These are phyloP conservation scores for Phytophthora megakarya DNA, from an alignment of 352 stramenopile genomes.

Conservation along the genomic window DNA sequence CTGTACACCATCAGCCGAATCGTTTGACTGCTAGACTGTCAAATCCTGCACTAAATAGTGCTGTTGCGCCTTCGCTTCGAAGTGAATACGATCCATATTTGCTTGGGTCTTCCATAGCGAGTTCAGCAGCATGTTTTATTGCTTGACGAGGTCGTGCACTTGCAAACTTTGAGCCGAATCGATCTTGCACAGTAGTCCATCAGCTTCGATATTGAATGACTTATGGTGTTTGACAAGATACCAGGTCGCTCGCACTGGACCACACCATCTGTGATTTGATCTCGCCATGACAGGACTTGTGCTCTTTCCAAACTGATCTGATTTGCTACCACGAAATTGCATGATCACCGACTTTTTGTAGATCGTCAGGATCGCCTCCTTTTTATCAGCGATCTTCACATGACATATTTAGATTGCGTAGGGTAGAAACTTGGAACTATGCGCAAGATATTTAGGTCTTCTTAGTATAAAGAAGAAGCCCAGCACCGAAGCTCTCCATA, in stretches of 20 bases:
- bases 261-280: neutral
- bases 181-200: neutral
- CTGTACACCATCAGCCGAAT: no score
- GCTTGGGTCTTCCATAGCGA: no score
- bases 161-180: neutral
- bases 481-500: constrained; percentile 1
- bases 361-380: neutral
- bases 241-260: neutral
- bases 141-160: no score
- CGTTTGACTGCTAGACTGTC: no score
- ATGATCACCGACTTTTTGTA: neutral
- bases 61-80: no score
- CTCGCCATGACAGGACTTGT: neutral
- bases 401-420: constrained; percentile 2
- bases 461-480: constrained; percentile 10
- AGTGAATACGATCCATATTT: no score
- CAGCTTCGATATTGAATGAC: neutral
- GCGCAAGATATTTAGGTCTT: neutral
- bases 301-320: constrained; percentile 5
- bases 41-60: no score
- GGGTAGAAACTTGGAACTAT: neutral
- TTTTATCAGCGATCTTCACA: neutral
- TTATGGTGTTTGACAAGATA: neutral
- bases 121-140: no score
- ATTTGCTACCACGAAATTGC: constrained; percentile 4